Percentiles rank a stretch among this genome's conserved stretches.
Evolutionary conservation across 2,329 filamentous ascomycete species (phyloP).

Genomic region (Aschersonia sp.): DNA sequence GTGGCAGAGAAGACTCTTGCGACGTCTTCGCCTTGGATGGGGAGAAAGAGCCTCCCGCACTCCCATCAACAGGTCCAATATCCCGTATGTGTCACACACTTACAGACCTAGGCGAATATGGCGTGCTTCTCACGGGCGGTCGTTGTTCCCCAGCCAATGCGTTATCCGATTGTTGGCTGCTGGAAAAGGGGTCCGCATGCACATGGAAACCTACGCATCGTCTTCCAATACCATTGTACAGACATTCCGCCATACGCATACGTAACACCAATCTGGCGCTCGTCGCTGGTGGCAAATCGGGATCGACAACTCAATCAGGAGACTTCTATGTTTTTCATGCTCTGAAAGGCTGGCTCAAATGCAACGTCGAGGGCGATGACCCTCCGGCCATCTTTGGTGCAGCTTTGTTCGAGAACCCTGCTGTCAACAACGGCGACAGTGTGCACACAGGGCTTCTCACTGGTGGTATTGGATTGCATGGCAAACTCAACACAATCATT

Average conservation of each 20-base stretch:
- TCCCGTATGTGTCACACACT: constrained; percentile 61
- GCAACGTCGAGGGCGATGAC: constrained; percentile 17
- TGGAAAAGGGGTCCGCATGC: constrained; percentile 30
- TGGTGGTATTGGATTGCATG: constrained; percentile 56
- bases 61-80: constrained; percentile 15
- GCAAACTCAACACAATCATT: constrained; percentile 44
- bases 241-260: constrained; percentile 51
- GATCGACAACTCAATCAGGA: constrained; percentile 29
- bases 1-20: constrained; percentile 29
- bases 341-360: constrained; percentile 30
- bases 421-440: constrained; percentile 9
- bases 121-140: constrained; percentile 59
- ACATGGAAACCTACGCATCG: constrained; percentile 50
- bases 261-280: constrained; percentile 35
- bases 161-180: constrained; percentile 63
- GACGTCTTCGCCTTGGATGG: constrained; percentile 29
- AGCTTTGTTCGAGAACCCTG: constrained; percentile 17
- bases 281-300: constrained; percentile 46
- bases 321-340: constrained; percentile 39
- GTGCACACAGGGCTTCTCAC: constrained; percentile 45
- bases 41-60: constrained; percentile 8
- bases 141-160: constrained; percentile 59
- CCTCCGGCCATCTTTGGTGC: constrained; percentile 29
- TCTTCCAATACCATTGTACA: constrained; percentile 58
- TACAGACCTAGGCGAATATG: constrained; percentile 43